A percentile compares a stretch with the other conserved stretches of the same genome.
phyloP scores from a whole-genome alignment of 2,329 filamentous ascomycete genomes.

The Pleoardoris graminearum region DNA sequence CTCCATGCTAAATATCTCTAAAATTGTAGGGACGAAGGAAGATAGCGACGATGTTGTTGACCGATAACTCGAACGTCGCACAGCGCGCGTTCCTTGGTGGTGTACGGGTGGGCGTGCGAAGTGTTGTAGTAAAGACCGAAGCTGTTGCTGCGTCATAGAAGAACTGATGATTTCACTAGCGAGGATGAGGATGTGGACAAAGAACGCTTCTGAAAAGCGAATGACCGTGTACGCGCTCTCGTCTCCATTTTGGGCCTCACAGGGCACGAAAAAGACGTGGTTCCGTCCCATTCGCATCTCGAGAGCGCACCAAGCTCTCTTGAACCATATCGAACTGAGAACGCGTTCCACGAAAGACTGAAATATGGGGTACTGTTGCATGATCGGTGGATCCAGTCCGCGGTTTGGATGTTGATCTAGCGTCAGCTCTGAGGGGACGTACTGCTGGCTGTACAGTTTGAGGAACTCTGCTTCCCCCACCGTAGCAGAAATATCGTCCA shows the following conservation, averaged over 20 bases:
- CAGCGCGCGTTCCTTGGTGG: slow-evolving; percentile 9
- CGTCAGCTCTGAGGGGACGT: slow-evolving; percentile 27
- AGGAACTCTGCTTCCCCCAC: slow-evolving; percentile 43
- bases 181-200: slow-evolving; percentile 47
- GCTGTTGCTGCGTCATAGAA: slow-evolving; percentile 18
- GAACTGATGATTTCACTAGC: slow-evolving; percentile 27
- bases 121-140: slow-evolving; percentile 27
- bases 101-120: slow-evolving; percentile 17
- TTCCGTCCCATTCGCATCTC: slow-evolving; percentile 49
- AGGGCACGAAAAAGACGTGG: slow-evolving; percentile 49
- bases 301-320: slow-evolving; percentile 51
- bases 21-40: slow-evolving; percentile 27
- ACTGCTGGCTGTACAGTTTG: slow-evolving; percentile 46
- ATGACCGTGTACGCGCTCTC: slow-evolving; percentile 30
- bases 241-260: slow-evolving; percentile 28
- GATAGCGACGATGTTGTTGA: neutral
- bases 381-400: slow-evolving; percentile 34
- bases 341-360: slow-evolving; percentile 41
- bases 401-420: slow-evolving; percentile 29
- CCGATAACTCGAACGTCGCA: slow-evolving; percentile 19
- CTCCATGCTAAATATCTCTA: slow-evolving; percentile 47
- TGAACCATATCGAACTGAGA: slow-evolving; percentile 49
- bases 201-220: slow-evolving; percentile 48
- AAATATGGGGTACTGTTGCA: slow-evolving; percentile 30
- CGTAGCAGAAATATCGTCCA: slow-evolving; percentile 48